These are phyloP conservation scores for Coprinellus micaceus DNA, from an alignment of 768 basidiomycete genomes.

Conservation along the genomic window DNA sequence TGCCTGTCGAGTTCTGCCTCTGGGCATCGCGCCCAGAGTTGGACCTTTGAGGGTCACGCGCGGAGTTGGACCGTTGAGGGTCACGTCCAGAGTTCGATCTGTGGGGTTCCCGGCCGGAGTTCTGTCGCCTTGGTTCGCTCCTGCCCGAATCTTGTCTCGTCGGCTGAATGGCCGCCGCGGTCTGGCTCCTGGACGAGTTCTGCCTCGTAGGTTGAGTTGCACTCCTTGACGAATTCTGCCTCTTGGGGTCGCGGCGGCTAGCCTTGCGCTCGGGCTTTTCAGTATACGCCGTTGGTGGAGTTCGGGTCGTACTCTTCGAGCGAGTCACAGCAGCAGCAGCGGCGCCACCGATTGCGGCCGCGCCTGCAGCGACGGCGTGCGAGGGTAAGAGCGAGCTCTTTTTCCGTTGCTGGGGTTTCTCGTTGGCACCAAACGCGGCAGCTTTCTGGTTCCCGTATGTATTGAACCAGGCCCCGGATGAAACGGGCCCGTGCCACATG, in stretches of 20 bases:
- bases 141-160: background rate
- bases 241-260: background rate
- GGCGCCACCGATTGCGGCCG: too few species aligned
- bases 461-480: constrained; percentile 71
- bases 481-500: constrained; percentile 72
- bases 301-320: background rate
- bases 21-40: too few species aligned
- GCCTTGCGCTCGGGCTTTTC: constrained; percentile 10
- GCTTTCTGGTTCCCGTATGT: constrained; percentile 33
- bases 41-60: too few species aligned
- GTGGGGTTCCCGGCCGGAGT: too few species aligned
- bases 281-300: constrained; percentile 1
- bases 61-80: too few species aligned
- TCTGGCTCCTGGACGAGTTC: background rate
- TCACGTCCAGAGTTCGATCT: too few species aligned
- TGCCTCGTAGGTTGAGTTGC: background rate
- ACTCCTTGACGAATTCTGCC: background rate
- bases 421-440: background rate
- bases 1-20: background rate
- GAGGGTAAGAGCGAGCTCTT: background rate
- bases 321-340: background rate
- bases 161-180: background rate
- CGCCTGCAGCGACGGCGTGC: background rate
- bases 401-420: background rate
- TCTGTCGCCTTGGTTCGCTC: too few species aligned